Evolutionary conservation across 176 grass and related monocot species (phyloP).

Genomic region (Musa troglodytarum): DNA sequence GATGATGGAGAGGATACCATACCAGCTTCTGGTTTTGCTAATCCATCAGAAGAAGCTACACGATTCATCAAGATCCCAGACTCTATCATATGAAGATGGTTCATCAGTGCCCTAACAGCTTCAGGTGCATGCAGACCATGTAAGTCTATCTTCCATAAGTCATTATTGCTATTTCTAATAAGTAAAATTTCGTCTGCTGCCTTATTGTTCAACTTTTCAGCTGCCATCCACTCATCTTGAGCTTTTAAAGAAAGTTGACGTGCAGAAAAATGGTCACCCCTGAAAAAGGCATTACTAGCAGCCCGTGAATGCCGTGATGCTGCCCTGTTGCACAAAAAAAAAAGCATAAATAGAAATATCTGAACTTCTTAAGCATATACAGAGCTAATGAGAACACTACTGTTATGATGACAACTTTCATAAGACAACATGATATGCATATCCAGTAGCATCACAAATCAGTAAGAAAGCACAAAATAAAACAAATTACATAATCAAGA

Average conservation of each 20-base stretch:
- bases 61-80: conserved; percentile 24
- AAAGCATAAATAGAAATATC: background rate
- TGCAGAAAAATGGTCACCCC: conserved; percentile 60
- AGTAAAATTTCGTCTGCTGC: conserved; percentile 69
- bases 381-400: background rate
- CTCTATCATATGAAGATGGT: conserved; percentile 52
- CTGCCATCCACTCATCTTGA: conserved; percentile 44
- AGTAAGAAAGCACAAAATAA: no score
- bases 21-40: conserved; percentile 15
- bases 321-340: conserved; percentile 35
- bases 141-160: conserved; percentile 64
- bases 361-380: background rate
- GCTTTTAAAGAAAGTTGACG: conserved; percentile 47
- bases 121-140: conserved; percentile 89
- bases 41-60: conserved; percentile 23
- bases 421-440: no score
- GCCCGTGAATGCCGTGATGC: conserved; percentile 68
- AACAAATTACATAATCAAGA: no score
- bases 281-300: conserved; percentile 69
- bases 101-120: conserved; percentile 47
- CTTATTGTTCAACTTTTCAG: conserved; percentile 61
- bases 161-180: conserved; percentile 55
- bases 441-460: no score
- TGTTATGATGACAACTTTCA: no score
- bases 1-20: background rate